Percentiles rank a stretch among this genome's conserved stretches.
Evolutionary conservation across 495 filamentous ascomycete genomes (phyloP).

Genomic region (Hypoxylon crocopeplum): DNA sequence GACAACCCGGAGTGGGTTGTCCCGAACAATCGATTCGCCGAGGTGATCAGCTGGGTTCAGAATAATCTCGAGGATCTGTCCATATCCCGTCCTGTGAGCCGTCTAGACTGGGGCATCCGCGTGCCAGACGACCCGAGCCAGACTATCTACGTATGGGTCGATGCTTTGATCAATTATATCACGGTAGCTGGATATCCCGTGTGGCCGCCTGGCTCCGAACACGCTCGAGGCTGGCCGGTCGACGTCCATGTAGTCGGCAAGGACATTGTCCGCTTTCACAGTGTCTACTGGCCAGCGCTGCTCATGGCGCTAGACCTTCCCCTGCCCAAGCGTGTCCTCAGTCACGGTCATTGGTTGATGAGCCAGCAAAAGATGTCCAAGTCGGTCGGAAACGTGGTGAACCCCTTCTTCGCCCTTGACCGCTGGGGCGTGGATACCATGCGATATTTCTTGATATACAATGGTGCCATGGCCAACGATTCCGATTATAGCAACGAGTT

Average conservation of each 20-base stretch:
- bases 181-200: constrained; percentile 85
- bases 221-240: constrained; percentile 79
- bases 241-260: constrained; percentile 94
- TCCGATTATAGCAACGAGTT: constrained; percentile 81
- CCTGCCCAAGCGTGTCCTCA: constrained; percentile 80
- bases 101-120: constrained; percentile 87
- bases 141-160: constrained; percentile 98
- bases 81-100: constrained; percentile 79
- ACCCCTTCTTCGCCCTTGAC: constrained; percentile 90
- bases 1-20: constrained; percentile 73
- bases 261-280: constrained; percentile 95
- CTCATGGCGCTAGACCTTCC: constrained; percentile 88
- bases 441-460: constrained; percentile 83
- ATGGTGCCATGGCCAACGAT: constrained; percentile 77
- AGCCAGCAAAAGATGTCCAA: constrained; percentile 93
- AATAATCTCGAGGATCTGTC: constrained; percentile 83
- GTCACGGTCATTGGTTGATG: constrained; percentile 95
- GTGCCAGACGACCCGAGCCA: constrained; percentile 85
- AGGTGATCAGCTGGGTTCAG: constrained; percentile 72
- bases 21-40: constrained; percentile 68
- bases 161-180: constrained; percentile 92
- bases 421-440: constrained; percentile 86
- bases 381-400: constrained; percentile 91
- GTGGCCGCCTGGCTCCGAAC: constrained; percentile 65
- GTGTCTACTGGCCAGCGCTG: constrained; percentile 97